Percentiles rank a stretch among this genome's conserved stretches.
Conservation (phyloP, 176 grass and related monocot genomes). For the Elaeis guineensis region DNA sequence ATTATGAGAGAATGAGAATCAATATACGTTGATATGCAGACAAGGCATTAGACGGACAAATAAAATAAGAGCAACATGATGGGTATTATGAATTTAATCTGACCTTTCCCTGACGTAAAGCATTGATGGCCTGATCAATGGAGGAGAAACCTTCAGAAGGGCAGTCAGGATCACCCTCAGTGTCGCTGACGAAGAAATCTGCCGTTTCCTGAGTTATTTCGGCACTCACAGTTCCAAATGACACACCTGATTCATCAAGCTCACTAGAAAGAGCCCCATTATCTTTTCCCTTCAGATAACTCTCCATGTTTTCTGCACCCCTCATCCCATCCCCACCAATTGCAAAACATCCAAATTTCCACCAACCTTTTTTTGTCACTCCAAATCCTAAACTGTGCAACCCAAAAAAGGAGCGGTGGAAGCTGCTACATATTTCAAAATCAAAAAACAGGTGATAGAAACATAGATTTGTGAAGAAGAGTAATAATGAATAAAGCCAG, state of each 20-base stretch:
- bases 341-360: conserved; percentile 49
- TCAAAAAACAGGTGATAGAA: too few relatives aligned
- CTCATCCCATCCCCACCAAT: conserved; percentile 25
- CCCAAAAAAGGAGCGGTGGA: conserved; percentile 35
- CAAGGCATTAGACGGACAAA: too few relatives aligned
- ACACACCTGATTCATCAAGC: conserved; percentile 21
- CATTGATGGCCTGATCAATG: conserved; percentile 53
- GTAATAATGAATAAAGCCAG: not conserved
- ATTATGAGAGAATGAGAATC: too few relatives aligned
- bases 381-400: conserved; percentile 43
- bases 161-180: conserved; percentile 68
- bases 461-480: too few relatives aligned
- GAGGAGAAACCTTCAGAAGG: conserved; percentile 74
- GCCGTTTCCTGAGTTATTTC: conserved; percentile 81
- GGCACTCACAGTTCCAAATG: conserved; percentile 61
- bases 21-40: too few relatives aligned
- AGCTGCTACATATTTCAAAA: conserved; percentile 22
- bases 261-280: conserved; percentile 53
- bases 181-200: conserved; percentile 82
- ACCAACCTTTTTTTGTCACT: conserved; percentile 40
- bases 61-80: too few relatives aligned
- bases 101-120: conserved; percentile 66
- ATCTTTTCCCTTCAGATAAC: conserved; percentile 31
- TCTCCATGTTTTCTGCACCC: conserved; percentile 21
- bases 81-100: not conserved